A percentile compares a stretch with the other conserved stretches of the same genome.
Conservation (phyloP, 768 basidiomycete species). For the Leccinum uliginosum region DNA sequence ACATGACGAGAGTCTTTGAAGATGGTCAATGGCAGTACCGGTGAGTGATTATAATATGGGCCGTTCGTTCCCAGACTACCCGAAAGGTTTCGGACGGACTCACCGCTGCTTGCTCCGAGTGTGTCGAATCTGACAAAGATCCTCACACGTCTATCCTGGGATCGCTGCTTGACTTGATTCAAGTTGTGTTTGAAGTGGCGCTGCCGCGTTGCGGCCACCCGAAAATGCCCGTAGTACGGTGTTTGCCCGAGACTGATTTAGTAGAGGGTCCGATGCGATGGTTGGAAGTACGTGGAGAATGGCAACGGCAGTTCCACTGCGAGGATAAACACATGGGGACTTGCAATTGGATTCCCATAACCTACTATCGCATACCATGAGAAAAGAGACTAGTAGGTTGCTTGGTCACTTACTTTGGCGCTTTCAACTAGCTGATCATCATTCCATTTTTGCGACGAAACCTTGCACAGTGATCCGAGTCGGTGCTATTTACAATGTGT, state of each 20-base stretch:
- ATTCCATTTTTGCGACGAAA: neutral
- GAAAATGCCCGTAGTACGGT: neutral
- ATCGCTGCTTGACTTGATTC: neutral
- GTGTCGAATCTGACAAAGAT: neutral
- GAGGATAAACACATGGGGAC: neutral
- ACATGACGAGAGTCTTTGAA: conserved; percentile 11
- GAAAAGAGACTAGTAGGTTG: neutral
- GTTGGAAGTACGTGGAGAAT: neutral
- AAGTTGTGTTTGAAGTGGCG: neutral
- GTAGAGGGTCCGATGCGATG: neutral
- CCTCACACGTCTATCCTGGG: neutral
- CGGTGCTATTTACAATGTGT: too few species aligned
- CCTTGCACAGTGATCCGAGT: too few species aligned
- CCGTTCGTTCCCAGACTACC: neutral
- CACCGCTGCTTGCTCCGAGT: neutral
- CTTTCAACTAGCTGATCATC: neutral
- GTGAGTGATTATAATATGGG: neutral
- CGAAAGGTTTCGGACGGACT: neutral
- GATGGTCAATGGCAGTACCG: neutral
- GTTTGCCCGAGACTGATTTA: neutral
- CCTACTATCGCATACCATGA: neutral
- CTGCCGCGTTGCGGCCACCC: neutral
- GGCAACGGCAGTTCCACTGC: neutral
- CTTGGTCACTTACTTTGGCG: neutral
- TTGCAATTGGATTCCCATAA: neutral